Evolutionary conservation across 1,284 basidiomycete genomes (phyloP).

Genomic region (Moesziomyces sp.): DNA sequence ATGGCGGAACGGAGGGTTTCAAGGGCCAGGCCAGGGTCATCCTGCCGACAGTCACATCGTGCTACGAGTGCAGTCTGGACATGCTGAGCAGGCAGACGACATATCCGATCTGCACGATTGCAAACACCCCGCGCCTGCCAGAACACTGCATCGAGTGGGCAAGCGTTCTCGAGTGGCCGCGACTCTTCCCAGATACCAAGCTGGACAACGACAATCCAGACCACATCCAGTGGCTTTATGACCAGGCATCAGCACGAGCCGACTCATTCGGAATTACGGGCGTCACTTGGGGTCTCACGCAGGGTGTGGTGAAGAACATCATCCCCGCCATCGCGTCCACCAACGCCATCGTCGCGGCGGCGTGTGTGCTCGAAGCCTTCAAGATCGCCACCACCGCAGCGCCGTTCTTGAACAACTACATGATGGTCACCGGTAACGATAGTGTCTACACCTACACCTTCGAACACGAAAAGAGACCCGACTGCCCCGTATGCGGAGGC

Average conservation of each 20-base stretch:
- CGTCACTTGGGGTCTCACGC: constrained; percentile 96
- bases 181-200: constrained; percentile 75
- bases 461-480: constrained; percentile 87
- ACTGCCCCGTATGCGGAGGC: constrained; percentile 97
- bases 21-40: constrained; percentile 98
- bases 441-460: constrained; percentile 98
- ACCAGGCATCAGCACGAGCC: constrained; percentile 78
- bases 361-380: constrained; percentile 98
- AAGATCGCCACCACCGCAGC: constrained; percentile 96
- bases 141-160: constrained; percentile 99
- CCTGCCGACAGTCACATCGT: constrained; percentile 91
- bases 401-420: constrained; percentile 96
- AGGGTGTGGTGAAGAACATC: constrained; percentile 99
- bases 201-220: constrained; percentile 83
- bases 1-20: constrained; percentile 99
- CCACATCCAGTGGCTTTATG: constrained; percentile 93
- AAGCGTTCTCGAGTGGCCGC: constrained; percentile 98
- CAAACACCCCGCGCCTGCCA: constrained; percentile 95
- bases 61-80: constrained; percentile 97
- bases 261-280: constrained; percentile 95
- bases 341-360: constrained; percentile 72
- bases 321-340: constrained; percentile 79
- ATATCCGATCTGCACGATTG: constrained; percentile 98
- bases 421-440: constrained; percentile 88
- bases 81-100: constrained; percentile 97